phyloP scores from a whole-genome alignment of 495 filamentous ascomycete species.

The Hapsidospora chrysogenum region DNA sequence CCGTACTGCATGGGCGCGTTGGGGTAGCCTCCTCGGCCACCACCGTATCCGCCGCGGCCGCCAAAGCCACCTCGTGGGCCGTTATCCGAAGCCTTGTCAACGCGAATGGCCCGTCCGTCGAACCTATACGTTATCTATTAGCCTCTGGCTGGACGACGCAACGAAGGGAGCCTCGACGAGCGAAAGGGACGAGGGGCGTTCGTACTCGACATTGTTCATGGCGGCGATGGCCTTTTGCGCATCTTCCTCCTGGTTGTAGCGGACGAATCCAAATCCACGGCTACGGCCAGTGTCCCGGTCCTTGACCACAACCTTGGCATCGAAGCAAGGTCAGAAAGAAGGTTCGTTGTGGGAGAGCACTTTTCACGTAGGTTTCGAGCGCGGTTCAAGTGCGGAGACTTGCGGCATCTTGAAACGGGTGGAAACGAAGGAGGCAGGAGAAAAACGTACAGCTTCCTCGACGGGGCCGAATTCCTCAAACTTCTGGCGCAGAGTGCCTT shows the following conservation, averaged over 20 bases:
- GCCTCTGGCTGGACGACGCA: not conserved
- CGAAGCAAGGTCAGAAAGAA: not conserved
- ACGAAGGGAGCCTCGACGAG: not conserved
- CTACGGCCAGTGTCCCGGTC: constrained; percentile 92
- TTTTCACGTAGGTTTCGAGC: not conserved
- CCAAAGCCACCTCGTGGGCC: constrained; percentile 29
- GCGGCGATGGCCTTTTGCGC: constrained; percentile 61
- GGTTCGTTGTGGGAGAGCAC: not conserved
- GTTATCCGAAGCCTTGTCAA: constrained; percentile 87
- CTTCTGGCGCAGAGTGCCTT: constrained; percentile 60
- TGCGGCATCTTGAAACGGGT: too few relatives aligned
- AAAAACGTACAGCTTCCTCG: constrained; percentile 72
- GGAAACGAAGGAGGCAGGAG: too few relatives aligned
- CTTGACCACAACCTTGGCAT: constrained; percentile 80
- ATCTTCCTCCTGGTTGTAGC: constrained; percentile 65
- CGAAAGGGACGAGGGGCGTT: constrained; percentile 1
- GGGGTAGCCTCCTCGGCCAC: constrained; percentile 13
- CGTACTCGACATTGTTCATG: constrained; percentile 95
- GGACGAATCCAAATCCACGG: constrained; percentile 94
- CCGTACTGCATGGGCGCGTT: constrained; percentile 16
- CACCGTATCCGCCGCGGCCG: constrained; percentile 21
- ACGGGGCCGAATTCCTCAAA: constrained; percentile 80
- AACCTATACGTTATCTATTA: constrained; percentile 40
- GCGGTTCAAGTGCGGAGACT: too few relatives aligned
- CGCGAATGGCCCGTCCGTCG: constrained; percentile 87